Percentiles rank a stretch among this genome's conserved stretches.
phyloP scores from a whole-genome alignment of 2,329 filamentous ascomycete genomes.

The Epichloe sibirici region DNA sequence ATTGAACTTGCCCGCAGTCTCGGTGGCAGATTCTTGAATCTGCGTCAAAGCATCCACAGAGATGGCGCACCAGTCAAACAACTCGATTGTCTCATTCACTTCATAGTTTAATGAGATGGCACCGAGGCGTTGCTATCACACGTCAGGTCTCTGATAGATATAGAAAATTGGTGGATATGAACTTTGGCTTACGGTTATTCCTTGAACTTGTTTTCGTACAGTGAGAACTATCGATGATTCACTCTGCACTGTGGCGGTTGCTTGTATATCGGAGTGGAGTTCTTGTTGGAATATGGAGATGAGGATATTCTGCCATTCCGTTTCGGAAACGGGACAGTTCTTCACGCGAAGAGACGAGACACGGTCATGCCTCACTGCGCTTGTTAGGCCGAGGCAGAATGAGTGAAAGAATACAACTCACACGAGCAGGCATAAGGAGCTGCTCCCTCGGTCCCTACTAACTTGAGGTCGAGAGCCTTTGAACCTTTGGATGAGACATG shows the following conservation, averaged over 20 bases:
- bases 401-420: slow-evolving; percentile 24
- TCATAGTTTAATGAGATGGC: slow-evolving; percentile 44
- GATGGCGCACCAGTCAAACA: slow-evolving; percentile 58
- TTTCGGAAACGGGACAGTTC: slow-evolving; percentile 40
- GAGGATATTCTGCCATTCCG: slow-evolving; percentile 57
- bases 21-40: slow-evolving; percentile 30
- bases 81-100: slow-evolving; percentile 45
- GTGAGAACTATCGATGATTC: slow-evolving; percentile 44
- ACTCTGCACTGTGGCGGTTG: slow-evolving; percentile 44
- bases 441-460: slow-evolving; percentile 57
- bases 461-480: slow-evolving; percentile 48
- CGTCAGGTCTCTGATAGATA: slow-evolving; percentile 6
- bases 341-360: slow-evolving; percentile 39
- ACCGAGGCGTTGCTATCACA: slow-evolving; percentile 53
- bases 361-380: slow-evolving; percentile 43
- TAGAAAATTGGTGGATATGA: neutral
- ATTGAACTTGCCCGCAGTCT: slow-evolving; percentile 27
- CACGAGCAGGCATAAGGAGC: slow-evolving; percentile 44
- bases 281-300: slow-evolving; percentile 41
- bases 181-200: slow-evolving; percentile 47
- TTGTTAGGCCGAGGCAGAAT: neutral
- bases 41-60: slow-evolving; percentile 37
- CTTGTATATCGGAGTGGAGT: slow-evolving; percentile 41
- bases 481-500: slow-evolving; percentile 40
- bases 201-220: slow-evolving; percentile 52